Base-by-base conservation (phyloP, 805 yeast species). In the Zygotorulaspora sp. region DNA sequence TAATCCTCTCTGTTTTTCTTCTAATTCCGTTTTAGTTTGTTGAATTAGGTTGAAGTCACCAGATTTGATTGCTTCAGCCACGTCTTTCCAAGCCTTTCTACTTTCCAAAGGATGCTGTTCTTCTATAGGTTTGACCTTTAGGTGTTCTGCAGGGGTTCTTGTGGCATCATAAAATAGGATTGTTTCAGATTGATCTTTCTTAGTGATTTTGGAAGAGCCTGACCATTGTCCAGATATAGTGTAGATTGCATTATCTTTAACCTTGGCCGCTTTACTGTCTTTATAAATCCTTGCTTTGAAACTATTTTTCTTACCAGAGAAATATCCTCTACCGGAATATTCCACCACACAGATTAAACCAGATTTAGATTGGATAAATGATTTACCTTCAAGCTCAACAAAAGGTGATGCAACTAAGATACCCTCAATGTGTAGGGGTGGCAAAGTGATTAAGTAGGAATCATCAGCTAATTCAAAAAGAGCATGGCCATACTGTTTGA, bases 151-250 rank as follows among this genome's bases (percentile, higher is more conserved):
- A 22, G 63, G 60, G 22, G 65, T 58, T 29, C 63, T 64, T 27
- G 58, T 56, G 3, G 87, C 83, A 59, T 83, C 85, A 56, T 79
- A 80, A 55, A 84, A 84, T 22, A 77, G 50, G 26, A 67, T 72
- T 36, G 67, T 72, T 14, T 68, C 63, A 32, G 72, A 69, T 25
- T 51, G 45, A 32, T 44, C 39, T 25, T 45, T 38, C 57, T 75
- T 72, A 45, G 65, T 67, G 47, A 85, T 78, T 52, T 68, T 72
- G 12, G 90, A 82, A 47, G 68, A 67, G 21, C 82, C 90, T 11
- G 92, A 80, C 98, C 97, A 92, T 68, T 88, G 97, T 32, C 98
- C 98, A 32, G 70, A 54, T 43, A 92, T 80, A 11, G 95, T 83
- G 65, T 75, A 84, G 39, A 87, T 64, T 1, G 94, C 85, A 43